phyloP scores from a whole-genome alignment of 2,329 filamentous ascomycete genomes.

The Lasiodiplodia hormozganensis region DNA sequence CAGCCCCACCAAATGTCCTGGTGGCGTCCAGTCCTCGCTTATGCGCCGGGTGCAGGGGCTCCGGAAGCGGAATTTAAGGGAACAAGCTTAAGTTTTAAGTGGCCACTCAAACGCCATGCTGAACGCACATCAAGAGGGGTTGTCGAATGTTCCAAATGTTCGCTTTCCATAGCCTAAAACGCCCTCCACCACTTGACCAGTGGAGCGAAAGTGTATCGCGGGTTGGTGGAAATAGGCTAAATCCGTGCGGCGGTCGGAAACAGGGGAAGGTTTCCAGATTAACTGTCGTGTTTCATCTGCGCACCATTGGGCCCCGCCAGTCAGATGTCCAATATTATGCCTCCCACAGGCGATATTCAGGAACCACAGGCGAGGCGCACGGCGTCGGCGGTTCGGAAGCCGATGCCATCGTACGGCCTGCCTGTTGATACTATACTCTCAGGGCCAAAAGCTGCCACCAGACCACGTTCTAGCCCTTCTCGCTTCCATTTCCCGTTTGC shows the following conservation, averaged over 20 bases:
- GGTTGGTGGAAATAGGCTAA: slow-evolving; percentile 15
- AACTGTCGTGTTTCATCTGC: slow-evolving; percentile 5
- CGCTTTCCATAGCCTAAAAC: slow-evolving; percentile 6
- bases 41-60: not conserved
- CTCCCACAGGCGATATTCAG: not conserved
- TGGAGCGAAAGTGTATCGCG: not conserved
- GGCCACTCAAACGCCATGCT: not conserved
- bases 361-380: slow-evolving; percentile 9
- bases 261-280: slow-evolving; percentile 10
- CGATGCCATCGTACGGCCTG: not conserved
- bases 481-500: not conserved
- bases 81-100: slow-evolving; percentile 15
- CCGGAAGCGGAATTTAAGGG: not conserved
- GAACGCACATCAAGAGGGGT: not conserved
- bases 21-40: slow-evolving; percentile 20
- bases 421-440: not conserved
- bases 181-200: not conserved
- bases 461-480: not conserved
- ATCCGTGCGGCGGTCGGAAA: slow-evolving; percentile 12
- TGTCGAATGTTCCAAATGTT: slow-evolving; percentile 1
- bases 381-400: slow-evolving; percentile 26
- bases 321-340: slow-evolving; percentile 6
- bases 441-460: not conserved
- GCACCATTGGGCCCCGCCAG: not conserved
- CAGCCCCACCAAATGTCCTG: slow-evolving; percentile 6